Conservation (phyloP, 345 rosid species). For the Gossypium raimondii region DNA sequence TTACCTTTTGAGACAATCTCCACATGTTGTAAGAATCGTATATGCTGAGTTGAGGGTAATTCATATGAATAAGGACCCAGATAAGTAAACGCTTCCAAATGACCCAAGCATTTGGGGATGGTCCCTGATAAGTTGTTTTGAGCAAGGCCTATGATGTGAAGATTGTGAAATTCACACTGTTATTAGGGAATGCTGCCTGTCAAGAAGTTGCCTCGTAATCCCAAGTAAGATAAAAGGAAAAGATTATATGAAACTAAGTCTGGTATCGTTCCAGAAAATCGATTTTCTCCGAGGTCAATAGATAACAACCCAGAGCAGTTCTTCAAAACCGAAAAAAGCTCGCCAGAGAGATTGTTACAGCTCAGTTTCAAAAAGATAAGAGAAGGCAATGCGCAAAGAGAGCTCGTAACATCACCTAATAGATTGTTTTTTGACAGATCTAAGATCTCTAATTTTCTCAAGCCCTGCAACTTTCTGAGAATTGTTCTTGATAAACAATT, state of each 20-base stretch:
- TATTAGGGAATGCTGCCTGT: slow-evolving; percentile 20
- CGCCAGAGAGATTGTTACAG: slow-evolving; percentile 18
- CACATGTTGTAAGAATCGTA: background rate
- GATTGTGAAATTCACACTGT: slow-evolving; percentile 16
- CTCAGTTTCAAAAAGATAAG: background rate
- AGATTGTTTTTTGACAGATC: slow-evolving; percentile 24
- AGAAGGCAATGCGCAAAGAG: slow-evolving; percentile 11
- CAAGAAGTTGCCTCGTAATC: background rate
- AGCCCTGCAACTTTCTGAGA: slow-evolving; percentile 4
- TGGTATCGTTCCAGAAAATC: no score
- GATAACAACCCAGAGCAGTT: no score
- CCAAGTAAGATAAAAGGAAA: no score
- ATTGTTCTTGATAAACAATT: slow-evolving; percentile 20
- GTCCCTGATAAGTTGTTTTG: slow-evolving; percentile 14
- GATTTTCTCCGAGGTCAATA: no score
- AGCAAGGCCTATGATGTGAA: slow-evolving; percentile 18
- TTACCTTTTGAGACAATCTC: slow-evolving; percentile 6
- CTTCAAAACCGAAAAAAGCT: background rate
- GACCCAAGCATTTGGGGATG: slow-evolving; percentile 15
- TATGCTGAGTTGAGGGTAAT: background rate
- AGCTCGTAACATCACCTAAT: slow-evolving; percentile 18
- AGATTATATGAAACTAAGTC: no score
- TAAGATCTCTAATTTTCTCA: background rate
- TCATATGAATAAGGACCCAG: background rate
- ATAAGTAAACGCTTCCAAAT: background rate